Percentiles rank a stretch among this genome's conserved stretches.
Evolutionary conservation across 768 basidiomycete species (phyloP).

Genomic region (Termitomyces sp.): DNA sequence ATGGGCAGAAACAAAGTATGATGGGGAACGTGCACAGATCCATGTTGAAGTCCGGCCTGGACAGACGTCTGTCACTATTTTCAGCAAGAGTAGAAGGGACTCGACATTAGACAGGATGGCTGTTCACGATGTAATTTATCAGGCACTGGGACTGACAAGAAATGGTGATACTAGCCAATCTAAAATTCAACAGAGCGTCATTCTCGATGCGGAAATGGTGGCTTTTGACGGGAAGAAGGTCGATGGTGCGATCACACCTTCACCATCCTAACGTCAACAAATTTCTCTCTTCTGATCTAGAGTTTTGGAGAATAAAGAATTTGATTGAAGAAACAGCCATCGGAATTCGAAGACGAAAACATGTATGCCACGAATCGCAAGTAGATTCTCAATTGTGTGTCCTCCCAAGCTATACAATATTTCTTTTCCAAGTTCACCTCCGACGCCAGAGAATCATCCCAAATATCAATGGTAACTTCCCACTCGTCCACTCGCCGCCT

Average conservation of each 20-base stretch:
- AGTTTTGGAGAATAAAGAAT: conserved; percentile 70
- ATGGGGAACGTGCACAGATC: conserved; percentile 92
- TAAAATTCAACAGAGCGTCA: conserved; percentile 33
- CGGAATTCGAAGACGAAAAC: conserved; percentile 36
- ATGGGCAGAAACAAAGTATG: conserved; percentile 93
- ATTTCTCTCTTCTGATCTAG: conserved; percentile 27
- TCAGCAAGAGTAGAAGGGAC: conserved; percentile 83
- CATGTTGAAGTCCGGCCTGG: conserved; percentile 56
- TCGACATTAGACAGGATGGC: conserved; percentile 72
- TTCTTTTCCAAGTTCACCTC: neutral
- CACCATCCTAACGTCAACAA: neutral
- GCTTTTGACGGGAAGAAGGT: conserved; percentile 65
- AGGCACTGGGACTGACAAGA: conserved; percentile 44
- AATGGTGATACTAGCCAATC: conserved; percentile 4
- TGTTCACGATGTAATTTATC: conserved; percentile 56
- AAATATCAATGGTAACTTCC: conserved; percentile 26
- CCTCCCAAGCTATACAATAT: neutral
- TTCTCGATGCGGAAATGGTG: conserved; percentile 87
- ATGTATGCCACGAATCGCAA: conserved; percentile 4
- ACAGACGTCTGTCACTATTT: conserved; percentile 58
- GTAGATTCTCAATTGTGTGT: conserved; percentile 11
- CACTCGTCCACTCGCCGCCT: conserved; percentile 46
- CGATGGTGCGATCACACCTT: conserved; percentile 48
- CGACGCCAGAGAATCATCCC: conserved; percentile 9
- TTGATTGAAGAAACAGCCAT: conserved; percentile 53